These are phyloP conservation scores for Gillenia trifoliata DNA, from an alignment of 306 rosid species.

Conservation along the genomic window DNA sequence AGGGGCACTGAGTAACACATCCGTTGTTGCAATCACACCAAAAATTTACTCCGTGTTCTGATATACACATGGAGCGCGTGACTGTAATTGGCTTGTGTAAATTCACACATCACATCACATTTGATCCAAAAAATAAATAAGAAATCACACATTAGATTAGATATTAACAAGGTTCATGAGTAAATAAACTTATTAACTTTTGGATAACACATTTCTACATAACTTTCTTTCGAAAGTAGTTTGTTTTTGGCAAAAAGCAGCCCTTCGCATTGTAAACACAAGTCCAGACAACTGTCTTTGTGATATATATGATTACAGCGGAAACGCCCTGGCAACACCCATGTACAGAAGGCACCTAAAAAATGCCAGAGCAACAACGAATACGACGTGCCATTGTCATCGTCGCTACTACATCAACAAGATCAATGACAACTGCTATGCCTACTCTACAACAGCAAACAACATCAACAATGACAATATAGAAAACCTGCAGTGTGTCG, in stretches of 20 bases:
- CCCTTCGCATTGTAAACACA: not conserved
- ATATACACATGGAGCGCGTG: too few relatives aligned
- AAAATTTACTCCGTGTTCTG: too few relatives aligned
- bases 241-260: not conserved
- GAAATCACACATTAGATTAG: too few relatives aligned
- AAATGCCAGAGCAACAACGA: not conserved
- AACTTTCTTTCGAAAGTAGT: not conserved
- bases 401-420: not conserved
- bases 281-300: not conserved
- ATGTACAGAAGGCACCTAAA: slow-evolving; percentile 8
- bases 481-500: slow-evolving; percentile 10
- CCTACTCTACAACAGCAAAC: slow-evolving; percentile 8
- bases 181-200: not conserved
- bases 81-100: too few relatives aligned
- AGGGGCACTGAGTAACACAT: too few relatives aligned
- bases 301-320: not conserved
- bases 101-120: too few relatives aligned
- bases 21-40: too few relatives aligned
- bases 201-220: not conserved
- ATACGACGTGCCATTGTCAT: not conserved
- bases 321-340: slow-evolving; percentile 8
- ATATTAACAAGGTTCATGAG: not conserved
- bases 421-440: not conserved
- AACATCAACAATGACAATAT: not conserved
- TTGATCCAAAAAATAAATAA: too few relatives aligned